Evolutionary conservation across 140 eudicot species (phyloP).

Genomic region (Stevia rebaudiana): DNA sequence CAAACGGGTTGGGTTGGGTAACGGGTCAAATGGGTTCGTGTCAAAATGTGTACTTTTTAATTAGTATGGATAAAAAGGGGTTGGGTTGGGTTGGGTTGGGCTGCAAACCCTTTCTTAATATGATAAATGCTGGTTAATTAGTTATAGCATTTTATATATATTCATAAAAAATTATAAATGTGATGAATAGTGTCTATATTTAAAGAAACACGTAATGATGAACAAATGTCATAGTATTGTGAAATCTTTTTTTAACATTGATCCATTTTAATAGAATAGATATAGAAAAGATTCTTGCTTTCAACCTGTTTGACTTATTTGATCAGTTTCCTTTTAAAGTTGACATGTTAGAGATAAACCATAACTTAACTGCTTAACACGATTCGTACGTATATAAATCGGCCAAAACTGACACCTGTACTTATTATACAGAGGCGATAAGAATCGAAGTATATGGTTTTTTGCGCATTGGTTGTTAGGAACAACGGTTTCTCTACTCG

Average conservation of each 20-base stretch:
- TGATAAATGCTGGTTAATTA: no score
- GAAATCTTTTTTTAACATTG: background rate
- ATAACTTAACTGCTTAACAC: background rate
- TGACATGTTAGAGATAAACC: background rate
- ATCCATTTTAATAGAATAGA: background rate
- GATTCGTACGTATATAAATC: background rate
- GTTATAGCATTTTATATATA: no score
- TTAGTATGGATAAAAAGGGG: background rate
- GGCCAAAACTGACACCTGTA: background rate
- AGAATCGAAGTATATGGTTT: slow-evolving; percentile 53
- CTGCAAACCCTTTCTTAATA: no score
- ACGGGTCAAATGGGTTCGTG: background rate
- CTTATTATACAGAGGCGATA: slow-evolving; percentile 47
- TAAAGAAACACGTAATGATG: no score
- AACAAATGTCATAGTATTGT: background rate
- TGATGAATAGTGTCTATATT: no score
- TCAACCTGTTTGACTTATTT: background rate
- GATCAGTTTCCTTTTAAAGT: background rate
- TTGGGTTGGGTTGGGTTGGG: no score
- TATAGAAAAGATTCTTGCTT: background rate
- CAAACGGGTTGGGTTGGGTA: background rate
- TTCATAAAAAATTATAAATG: no score
- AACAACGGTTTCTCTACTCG: slow-evolving; percentile 49
- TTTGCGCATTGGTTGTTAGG: slow-evolving; percentile 79
- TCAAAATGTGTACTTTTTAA: no score